A percentile compares a stretch with the other conserved stretches of the same genome.
Evolutionary conservation across 306 rosid genomes (phyloP).

Genomic region (Acacia crassicarpa): DNA sequence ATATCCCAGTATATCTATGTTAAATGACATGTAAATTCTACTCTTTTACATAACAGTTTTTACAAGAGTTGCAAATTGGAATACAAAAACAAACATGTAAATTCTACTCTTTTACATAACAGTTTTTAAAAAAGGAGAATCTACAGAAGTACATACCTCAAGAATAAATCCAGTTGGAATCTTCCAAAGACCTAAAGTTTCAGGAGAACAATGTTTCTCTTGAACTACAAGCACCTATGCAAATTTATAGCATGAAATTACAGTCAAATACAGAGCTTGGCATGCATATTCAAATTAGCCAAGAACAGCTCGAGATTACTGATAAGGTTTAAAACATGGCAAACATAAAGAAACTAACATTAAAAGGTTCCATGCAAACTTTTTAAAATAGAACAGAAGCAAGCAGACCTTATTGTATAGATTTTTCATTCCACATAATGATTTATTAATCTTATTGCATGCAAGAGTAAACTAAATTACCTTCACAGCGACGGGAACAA

Average conservation of each 20-base stretch:
- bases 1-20: too few relatives aligned
- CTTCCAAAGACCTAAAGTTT: slow-evolving; percentile 75
- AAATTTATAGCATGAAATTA: slow-evolving; percentile 24
- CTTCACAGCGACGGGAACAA: slow-evolving; percentile 86
- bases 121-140: neutral
- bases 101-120: neutral
- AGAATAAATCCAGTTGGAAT: slow-evolving; percentile 93
- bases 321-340: neutral
- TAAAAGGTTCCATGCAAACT: neutral
- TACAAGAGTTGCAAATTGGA: slow-evolving; percentile 21
- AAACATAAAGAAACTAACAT: neutral
- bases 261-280: neutral
- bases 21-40: too few relatives aligned
- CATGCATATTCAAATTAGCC: neutral
- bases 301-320: slow-evolving; percentile 9
- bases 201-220: slow-evolving; percentile 77
- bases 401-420: slow-evolving; percentile 58
- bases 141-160: slow-evolving; percentile 55
- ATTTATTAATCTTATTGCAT: neutral
- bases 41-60: too few relatives aligned
- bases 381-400: neutral
- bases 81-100: slow-evolving; percentile 5
- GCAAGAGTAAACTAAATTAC: slow-evolving; percentile 45
- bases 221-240: slow-evolving; percentile 91
- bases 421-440: neutral